Conservation (phyloP, 1,284 basidiomycete genomes). For the Ganoderma boninense region DNA sequence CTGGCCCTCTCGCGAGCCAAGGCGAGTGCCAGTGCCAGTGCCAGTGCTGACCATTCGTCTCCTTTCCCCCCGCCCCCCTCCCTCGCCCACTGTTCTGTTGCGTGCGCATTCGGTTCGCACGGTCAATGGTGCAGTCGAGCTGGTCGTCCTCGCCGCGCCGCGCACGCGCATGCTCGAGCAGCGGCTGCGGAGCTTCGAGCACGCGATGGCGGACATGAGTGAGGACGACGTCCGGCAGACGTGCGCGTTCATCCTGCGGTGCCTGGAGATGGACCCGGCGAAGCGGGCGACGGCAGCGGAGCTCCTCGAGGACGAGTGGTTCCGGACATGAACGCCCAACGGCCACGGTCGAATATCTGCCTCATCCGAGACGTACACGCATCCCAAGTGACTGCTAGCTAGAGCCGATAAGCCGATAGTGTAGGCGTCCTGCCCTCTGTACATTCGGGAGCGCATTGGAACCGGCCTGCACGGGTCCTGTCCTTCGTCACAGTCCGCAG, state of each 20-base stretch:
- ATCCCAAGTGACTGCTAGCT: too few species aligned
- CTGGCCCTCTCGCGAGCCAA: neutral
- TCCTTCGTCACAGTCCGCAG: too few species aligned
- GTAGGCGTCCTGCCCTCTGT: too few species aligned
- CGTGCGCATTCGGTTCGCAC: too few species aligned
- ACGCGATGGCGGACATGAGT: slow-evolving; percentile 3
- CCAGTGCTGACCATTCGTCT: neutral
- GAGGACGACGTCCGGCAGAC: slow-evolving; percentile 13
- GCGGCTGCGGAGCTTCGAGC: slow-evolving; percentile 8
- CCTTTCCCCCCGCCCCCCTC: neutral
- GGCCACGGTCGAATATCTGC: too few species aligned
- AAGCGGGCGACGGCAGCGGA: slow-evolving; percentile 17
- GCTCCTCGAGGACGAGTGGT: slow-evolving; percentile 22
- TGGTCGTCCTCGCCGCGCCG: neutral
- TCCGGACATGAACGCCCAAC: slow-evolving; percentile 4
- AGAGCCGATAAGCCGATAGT: too few species aligned
- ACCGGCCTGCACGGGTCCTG: too few species aligned
- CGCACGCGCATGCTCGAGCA: slow-evolving; percentile 8
- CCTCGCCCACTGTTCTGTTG: neutral
- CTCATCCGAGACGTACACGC: too few species aligned
- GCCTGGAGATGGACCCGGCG: slow-evolving; percentile 20
- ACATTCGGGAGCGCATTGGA: too few species aligned
- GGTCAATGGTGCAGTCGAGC: neutral
- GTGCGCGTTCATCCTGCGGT: slow-evolving; percentile 22
- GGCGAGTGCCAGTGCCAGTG: too few species aligned